Evolutionary conservation across 2,329 filamentous ascomycete species (phyloP).

Genomic region (Fulvia fulva): DNA sequence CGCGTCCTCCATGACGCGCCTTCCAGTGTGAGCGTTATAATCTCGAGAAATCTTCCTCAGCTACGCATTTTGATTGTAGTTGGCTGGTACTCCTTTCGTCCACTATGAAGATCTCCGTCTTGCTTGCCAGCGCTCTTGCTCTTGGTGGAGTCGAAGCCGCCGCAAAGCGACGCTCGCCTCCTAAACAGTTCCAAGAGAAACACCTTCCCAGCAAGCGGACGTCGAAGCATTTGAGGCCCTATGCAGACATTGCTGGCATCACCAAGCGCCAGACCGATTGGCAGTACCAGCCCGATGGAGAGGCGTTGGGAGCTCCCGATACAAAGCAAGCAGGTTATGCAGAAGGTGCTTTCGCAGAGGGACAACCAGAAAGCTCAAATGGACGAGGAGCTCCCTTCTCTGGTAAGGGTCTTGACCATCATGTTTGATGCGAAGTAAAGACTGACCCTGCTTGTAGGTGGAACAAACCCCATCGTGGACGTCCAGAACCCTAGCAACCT

Average conservation of each 20-base stretch:
- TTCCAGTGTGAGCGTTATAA: too few species aligned
- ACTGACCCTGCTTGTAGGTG: too few species aligned
- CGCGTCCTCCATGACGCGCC: too few species aligned
- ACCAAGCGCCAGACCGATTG: background rate
- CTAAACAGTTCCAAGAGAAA: constrained; percentile 6
- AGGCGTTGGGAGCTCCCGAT: constrained; percentile 5
- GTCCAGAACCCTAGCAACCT: constrained; percentile 62
- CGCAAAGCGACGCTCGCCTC: background rate
- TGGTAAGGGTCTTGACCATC: constrained; percentile 42
- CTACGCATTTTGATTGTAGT: background rate
- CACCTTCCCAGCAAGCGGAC: constrained; percentile 4
- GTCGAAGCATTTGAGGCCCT: constrained; percentile 19
- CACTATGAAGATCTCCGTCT: constrained; percentile 3
- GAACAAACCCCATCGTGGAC: constrained; percentile 60
- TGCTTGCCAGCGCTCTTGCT: background rate
- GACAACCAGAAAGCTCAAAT: constrained; percentile 53
- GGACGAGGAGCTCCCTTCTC: constrained; percentile 57
- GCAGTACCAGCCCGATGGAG: background rate
- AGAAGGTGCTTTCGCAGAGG: constrained; percentile 42
- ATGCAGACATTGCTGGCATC: background rate
- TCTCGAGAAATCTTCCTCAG: background rate
- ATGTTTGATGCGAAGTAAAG: too few species aligned
- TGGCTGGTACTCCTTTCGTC: too few species aligned
- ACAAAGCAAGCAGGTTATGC: constrained; percentile 21
- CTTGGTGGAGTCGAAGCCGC: background rate